Evolutionary conservation across 116 monocot species (phyloP), one percentile per base, ranked within the genome.

Genomic region (Dioscorea cayenensis): DNA sequence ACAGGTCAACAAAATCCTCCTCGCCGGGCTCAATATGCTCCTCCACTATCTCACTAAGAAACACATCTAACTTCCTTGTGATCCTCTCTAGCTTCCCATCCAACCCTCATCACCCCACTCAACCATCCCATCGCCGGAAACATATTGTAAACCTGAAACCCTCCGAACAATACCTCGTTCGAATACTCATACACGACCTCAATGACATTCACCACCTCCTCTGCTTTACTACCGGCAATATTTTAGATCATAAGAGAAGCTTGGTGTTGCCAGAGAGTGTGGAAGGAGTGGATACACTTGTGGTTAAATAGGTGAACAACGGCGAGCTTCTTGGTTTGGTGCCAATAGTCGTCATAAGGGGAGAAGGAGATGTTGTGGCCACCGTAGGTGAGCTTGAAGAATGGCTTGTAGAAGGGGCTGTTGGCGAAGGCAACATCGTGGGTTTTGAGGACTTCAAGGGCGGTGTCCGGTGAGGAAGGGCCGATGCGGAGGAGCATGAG

Each of bases 331-430:
- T 37, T 76, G 13, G 64, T 65, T 51, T 73, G 68, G 62, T 80
- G 67, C 77, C 80, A 84, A 66, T 71, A 60, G 9, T 84, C 84
- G 8, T 80, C 76, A 50, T 76, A 73, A 1, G 67, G 79, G 20
- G 73, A 48, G 49, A 74, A 79, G 55, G 73, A 23, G 37, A 74
- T 14, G 69, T 79, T 65, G 5, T 51, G 51, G 49, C 14, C 5
- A 23, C 66, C 68, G 64, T 52, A 73, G n/a, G 43, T 13, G 63
- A 79, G 21, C 2, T 16, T 14, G 0, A 1, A 0, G 4, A 37
- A 5, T 36, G 37, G 36, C 35, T 63, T 69, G 28, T n/a, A 20
- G 25, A 13, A 14, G 10, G 69, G 69, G 4, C 79, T 49, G 79
- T 12, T 65, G 19, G 74, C 2, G 67, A 73, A 69, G 52, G 25